Evolutionary conservation across 139 green algal genomes (phyloP), one percentile per base, ranked within the genome.

Genomic region (Chlamydomonas applanata): DNA sequence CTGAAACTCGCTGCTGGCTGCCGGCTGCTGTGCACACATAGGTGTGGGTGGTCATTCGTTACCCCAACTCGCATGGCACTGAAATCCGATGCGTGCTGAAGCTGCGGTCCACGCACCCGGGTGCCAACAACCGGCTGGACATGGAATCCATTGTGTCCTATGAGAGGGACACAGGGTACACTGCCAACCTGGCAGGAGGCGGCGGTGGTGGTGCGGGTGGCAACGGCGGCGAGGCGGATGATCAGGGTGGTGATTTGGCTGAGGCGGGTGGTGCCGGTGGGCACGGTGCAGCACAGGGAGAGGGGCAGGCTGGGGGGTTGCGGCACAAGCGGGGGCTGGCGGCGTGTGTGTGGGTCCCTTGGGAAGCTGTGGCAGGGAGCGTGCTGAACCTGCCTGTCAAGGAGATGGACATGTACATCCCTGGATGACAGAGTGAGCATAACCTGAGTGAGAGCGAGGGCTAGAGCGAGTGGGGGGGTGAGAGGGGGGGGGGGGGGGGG

Each of bases 91-190:
- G 79, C 0, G 77, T 78, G 35, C 63, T 93, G 59, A 33, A 46
- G 33, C 72, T 96, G 62, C 79, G 91, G 24, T 92, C 83, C 36
- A 94, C 89, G 0, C 40, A 60, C 3, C 80, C 63, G 0, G 92
- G 90, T 4, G 92, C 87, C 32, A 83, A 90, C 81, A 91, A 97
- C 86, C 82, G 92, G 32, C 78, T 97, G 44, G 90, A 95, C 59
- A 79, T 93, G 3, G 61, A 84, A 25, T 73, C 76, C 27, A 89
- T 97, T 44, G 68, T 86, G 3, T 86, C 69, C 22, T 93, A 79
- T 63, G 92, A 97, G 83, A 62, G 69, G 20, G 82, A 83, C 16
- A 64, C 40, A 19, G 40, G 40, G 40, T 49, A 49, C 40, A 49
- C 40, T 11, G 7, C 40, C 11, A 11, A 49, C 11, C 40, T 49